Conservation (phyloP, 2,329 filamentous ascomycete genomes). For the Pestalotiopsis fici region DNA sequence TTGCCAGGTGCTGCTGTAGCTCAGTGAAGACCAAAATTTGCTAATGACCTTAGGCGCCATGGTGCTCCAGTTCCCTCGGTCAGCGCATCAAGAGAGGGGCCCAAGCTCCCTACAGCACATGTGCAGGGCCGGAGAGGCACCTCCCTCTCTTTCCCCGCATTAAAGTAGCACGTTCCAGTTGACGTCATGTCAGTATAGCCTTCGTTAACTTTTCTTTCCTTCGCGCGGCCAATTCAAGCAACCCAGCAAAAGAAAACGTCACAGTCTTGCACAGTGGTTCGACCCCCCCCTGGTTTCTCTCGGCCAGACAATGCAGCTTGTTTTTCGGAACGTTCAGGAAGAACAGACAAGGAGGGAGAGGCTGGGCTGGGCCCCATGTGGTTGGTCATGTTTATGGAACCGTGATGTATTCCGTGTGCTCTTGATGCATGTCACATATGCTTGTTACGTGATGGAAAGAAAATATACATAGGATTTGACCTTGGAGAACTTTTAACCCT, state of each 20-base stretch:
- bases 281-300: not conserved
- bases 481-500: not conserved
- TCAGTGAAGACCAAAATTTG: no score
- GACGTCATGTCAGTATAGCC: constrained; percentile 27
- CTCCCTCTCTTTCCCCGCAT: constrained; percentile 23
- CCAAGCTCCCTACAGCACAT: constrained; percentile 9
- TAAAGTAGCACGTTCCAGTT: constrained; percentile 13
- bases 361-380: not conserved
- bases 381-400: not conserved
- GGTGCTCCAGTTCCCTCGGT: no score
- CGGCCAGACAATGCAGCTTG: not conserved
- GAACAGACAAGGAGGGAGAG: not conserved
- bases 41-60: no score
- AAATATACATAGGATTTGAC: not conserved
- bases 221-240: not conserved
- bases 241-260: not conserved
- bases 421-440: not conserved
- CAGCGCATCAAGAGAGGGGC: not conserved
- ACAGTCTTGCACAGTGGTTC: not conserved
- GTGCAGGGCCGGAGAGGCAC: constrained; percentile 5
- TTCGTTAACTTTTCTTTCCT: not conserved
- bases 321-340: not conserved
- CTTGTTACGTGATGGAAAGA: not conserved
- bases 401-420: not conserved
- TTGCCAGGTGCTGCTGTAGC: no score